Base-by-base conservation (phyloP, 2,329 filamentous ascomycete species). In the Colletotrichum acutatum region DNA sequence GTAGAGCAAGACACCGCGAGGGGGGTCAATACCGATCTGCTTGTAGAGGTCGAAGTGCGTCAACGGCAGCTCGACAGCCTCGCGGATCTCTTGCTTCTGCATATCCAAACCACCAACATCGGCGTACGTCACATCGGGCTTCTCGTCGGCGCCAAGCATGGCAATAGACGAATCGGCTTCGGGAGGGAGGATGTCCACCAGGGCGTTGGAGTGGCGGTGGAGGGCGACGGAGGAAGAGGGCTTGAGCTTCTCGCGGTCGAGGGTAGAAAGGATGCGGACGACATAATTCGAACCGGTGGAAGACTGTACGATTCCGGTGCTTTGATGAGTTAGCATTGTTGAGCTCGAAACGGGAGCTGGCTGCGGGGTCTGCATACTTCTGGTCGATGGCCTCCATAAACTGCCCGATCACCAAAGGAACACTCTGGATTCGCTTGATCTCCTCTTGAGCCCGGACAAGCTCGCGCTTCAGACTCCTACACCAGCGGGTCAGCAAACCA, bases 321-420 rank as follows among this genome's bases (percentile, higher is more conserved):
- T 98, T 79, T n/a, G 32, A 24, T 42, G 5, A 37, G 63, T 74
- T 68, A 74, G 69, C 64, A 42, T 34, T 54, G 16, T 42, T 30
- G 4, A 58, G 63, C 30, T 63, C 54, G n/a, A 28, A 26, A 9
- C 30, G n/a, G 12, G 24, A 61, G 32, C 58, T 54, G 30, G 8
- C 19, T 58, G 66, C 34, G 64, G 61, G 30, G 72, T 49, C 28
- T 63, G 73, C 90, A 83, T 89, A 97, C 95, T 98, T 99, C 86
- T 99, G 97, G 83, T 99, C 97, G 81, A 99, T 99, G 68, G 97
- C 97, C 86, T 99, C 97, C 97, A 99, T 99, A 82, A 99, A 99
- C 85, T 99, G 97, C 74, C 97, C 97, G 82, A 99, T 99, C 75
- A 99, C 97, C 75, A 99, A 86, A 32, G 97, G 97, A 67, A 99